A percentile compares a stretch with the other conserved stretches of the same genome.
Conservation (phyloP, 768 basidiomycete genomes). For the Cystofilobasidium macerans region DNA sequence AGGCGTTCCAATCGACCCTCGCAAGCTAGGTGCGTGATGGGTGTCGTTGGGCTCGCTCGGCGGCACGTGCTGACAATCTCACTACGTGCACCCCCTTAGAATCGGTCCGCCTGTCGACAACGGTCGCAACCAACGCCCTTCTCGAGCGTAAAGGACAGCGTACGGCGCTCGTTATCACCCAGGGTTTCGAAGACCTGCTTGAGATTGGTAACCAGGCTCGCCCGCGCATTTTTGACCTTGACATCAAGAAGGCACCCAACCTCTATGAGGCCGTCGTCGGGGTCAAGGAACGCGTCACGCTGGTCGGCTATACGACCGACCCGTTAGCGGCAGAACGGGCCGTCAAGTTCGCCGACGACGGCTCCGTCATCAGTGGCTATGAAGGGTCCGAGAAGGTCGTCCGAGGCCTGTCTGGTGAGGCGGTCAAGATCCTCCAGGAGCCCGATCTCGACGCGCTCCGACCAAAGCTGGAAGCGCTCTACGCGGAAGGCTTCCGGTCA, state of each 20-base stretch:
- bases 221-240: conserved; percentile 29
- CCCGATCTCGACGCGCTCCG: conserved; percentile 14
- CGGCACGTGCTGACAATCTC: too few species aligned
- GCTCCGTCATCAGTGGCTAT: neutral
- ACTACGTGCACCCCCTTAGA: neutral
- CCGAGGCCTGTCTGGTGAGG: conserved; percentile 24
- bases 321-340: conserved; percentile 23
- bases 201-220: conserved; percentile 29
- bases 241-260: conserved; percentile 24
- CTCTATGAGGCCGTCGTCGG: conserved; percentile 25
- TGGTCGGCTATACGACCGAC: conserved; percentile 30
- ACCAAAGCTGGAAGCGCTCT: conserved; percentile 4
- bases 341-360: conserved; percentile 5
- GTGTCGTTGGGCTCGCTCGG: too few species aligned
- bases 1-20: conserved; percentile 20
- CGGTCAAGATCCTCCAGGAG: conserved; percentile 19
- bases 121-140: conserved; percentile 21
- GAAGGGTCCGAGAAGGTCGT: conserved; percentile 5
- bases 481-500: conserved; percentile 12
- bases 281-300: conserved; percentile 30
- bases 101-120: conserved; percentile 10
- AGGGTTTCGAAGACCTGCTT: conserved; percentile 31
- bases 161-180: conserved; percentile 29
- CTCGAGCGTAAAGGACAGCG: conserved; percentile 29
- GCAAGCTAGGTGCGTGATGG: conserved; percentile 8